These are phyloP conservation scores for Penicillium sp. DNA, from an alignment of 2,329 filamentous ascomycete genomes.

Conservation along the genomic window DNA sequence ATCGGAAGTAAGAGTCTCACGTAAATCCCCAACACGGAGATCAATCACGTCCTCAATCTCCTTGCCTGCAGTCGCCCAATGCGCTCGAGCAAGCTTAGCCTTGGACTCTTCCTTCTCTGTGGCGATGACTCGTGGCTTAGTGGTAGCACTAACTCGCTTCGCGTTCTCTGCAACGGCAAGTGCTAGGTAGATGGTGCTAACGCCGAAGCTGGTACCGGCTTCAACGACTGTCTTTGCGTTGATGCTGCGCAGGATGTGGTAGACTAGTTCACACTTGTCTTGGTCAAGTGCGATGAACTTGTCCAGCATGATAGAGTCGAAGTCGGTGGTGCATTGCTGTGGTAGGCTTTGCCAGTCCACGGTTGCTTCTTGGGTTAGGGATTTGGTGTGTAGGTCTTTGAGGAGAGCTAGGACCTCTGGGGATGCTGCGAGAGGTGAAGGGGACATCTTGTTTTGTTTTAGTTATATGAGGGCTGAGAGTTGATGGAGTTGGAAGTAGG, in stretches of 20 bases:
- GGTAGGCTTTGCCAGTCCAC: slow-evolving; percentile 20
- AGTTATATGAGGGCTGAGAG: background rate
- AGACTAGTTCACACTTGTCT: slow-evolving; percentile 58
- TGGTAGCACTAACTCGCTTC: slow-evolving; percentile 12
- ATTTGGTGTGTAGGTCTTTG: slow-evolving; percentile 31
- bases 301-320: slow-evolving; percentile 48
- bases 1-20: slow-evolving; percentile 53
- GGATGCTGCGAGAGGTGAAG: slow-evolving; percentile 10
- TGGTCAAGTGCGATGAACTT: slow-evolving; percentile 60
- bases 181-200: slow-evolving; percentile 62
- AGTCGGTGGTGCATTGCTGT: slow-evolving; percentile 18
- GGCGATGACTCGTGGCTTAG: slow-evolving; percentile 49
- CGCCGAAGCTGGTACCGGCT: slow-evolving; percentile 60
- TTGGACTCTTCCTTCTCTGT: slow-evolving; percentile 60
- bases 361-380: slow-evolving; percentile 31
- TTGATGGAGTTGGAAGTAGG: background rate
- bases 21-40: slow-evolving; percentile 56
- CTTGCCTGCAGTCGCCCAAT: slow-evolving; percentile 54
- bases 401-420: slow-evolving; percentile 26
- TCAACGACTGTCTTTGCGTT: slow-evolving; percentile 56
- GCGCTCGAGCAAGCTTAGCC: slow-evolving; percentile 49
- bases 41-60: slow-evolving; percentile 53
- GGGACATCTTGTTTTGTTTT: slow-evolving; percentile 10
- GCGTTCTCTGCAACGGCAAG: slow-evolving; percentile 55
- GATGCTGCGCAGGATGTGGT: slow-evolving; percentile 51